phyloP scores from a whole-genome alignment of 495 filamentous ascomycete genomes.

The Aspergillus sparsus region DNA sequence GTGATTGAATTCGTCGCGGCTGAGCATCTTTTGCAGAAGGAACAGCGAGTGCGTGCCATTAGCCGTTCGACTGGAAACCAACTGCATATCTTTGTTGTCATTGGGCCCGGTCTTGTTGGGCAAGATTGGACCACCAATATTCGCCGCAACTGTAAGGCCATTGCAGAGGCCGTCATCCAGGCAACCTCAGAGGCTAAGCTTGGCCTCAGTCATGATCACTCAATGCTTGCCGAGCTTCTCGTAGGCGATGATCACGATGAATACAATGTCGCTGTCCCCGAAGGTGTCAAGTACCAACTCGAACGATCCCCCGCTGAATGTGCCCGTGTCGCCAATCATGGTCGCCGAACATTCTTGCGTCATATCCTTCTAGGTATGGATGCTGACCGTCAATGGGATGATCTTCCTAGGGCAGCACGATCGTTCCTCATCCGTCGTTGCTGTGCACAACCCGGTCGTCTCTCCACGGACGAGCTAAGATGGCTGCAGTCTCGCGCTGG shows the following conservation, averaged over 20 bases:
- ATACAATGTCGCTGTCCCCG: constrained; percentile 20
- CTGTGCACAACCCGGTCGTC: constrained; percentile 29
- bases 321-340: constrained; percentile 29
- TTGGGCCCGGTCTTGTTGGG: constrained; percentile 34
- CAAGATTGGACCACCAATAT: constrained; percentile 38
- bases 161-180: constrained; percentile 56
- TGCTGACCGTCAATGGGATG: constrained; percentile 42
- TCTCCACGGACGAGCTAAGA: constrained; percentile 27
- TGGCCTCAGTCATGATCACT: constrained; percentile 49
- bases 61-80: constrained; percentile 19
- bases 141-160: constrained; percentile 44
- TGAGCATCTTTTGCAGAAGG: constrained; percentile 17
- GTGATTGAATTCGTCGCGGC: constrained; percentile 21
- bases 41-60: constrained; percentile 18
- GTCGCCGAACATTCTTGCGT: constrained; percentile 38
- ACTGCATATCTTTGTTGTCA: constrained; percentile 42
- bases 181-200: constrained; percentile 48
- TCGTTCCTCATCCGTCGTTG: constrained; percentile 36
- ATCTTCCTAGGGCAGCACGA: constrained; percentile 33
- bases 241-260: constrained; percentile 30
- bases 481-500: constrained; percentile 37
- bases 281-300: constrained; percentile 26
- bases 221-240: constrained; percentile 47
- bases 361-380: constrained; percentile 44
- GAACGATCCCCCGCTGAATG: constrained; percentile 20